Conservation (phyloP, 2,329 filamentous ascomycete genomes). For the Fusarium austroafricanum region DNA sequence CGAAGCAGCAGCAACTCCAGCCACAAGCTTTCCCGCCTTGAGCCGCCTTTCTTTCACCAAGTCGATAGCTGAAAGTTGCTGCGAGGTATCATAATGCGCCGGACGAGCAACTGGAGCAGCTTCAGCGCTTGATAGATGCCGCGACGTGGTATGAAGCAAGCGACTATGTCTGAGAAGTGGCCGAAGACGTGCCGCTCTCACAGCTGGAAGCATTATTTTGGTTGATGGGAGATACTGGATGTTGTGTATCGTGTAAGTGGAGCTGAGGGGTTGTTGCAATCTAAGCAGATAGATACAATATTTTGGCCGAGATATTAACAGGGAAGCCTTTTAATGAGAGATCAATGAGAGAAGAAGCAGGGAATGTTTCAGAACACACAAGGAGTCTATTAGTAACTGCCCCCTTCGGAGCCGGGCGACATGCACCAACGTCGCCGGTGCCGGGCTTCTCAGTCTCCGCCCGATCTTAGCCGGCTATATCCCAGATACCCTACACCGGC, state of each 20-base stretch:
- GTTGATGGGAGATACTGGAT: background rate
- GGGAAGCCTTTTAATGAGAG: background rate
- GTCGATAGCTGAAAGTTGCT: slow-evolving; percentile 45
- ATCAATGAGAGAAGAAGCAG: background rate
- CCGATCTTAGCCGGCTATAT: slow-evolving; percentile 45
- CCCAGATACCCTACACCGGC: slow-evolving; percentile 40
- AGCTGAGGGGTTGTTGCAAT: background rate
- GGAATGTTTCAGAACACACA: slow-evolving; percentile 5
- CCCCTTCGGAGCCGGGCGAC: slow-evolving; percentile 29
- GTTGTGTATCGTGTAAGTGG: slow-evolving; percentile 23
- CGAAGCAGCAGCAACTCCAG: slow-evolving; percentile 79
- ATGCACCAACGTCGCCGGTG: slow-evolving; percentile 41
- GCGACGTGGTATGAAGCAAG: slow-evolving; percentile 34
- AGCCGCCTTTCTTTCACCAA: slow-evolving; percentile 61
- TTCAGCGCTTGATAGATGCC: slow-evolving; percentile 40
- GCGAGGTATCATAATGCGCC: slow-evolving; percentile 41
- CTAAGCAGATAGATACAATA: background rate
- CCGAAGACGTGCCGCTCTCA: slow-evolving; percentile 39
- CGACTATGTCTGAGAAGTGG: slow-evolving; percentile 18
- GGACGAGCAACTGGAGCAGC: slow-evolving; percentile 40
- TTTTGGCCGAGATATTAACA: background rate
- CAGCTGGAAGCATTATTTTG: slow-evolving; percentile 36
- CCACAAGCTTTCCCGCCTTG: slow-evolving; percentile 78
- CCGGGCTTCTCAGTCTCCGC: slow-evolving; percentile 35
- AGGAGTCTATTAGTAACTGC: slow-evolving; percentile 28